Conservation (phyloP, 169 alveolate species). For the Eimeria maxima region DNA sequence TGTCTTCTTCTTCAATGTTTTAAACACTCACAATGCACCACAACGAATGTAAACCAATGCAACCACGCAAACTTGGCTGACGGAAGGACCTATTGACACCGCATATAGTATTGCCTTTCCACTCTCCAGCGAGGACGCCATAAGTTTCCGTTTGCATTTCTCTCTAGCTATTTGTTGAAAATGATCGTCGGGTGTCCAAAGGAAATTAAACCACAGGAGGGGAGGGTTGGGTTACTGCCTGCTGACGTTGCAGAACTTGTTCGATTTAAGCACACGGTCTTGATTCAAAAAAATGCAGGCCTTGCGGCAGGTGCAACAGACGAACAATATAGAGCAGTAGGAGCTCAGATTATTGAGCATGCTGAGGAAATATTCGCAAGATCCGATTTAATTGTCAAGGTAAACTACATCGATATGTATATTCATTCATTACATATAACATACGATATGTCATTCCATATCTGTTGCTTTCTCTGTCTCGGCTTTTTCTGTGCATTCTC, state of each 20-base stretch:
- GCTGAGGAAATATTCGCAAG: conserved; percentile 30
- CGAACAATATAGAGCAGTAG: conserved; percentile 39
- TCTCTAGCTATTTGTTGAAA: not conserved
- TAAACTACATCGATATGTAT: not conserved
- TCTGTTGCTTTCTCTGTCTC: no score
- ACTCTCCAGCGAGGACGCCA: no score
- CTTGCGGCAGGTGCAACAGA: conserved; percentile 52
- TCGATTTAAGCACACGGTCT: conserved; percentile 40
- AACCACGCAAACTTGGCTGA: no score
- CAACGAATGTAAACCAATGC: no score
- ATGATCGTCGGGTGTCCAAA: conserved; percentile 76
- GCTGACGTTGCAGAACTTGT: conserved; percentile 57
- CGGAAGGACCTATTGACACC: no score
- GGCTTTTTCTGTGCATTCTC: no score
- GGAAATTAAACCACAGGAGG: conserved; percentile 69
- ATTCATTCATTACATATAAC: no score
- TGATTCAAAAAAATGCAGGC: conserved; percentile 77
- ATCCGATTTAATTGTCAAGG: conserved; percentile 76
- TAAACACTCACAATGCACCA: no score
- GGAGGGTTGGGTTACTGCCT: conserved; percentile 80
- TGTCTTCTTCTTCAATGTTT: no score
- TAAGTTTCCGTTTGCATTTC: no score
- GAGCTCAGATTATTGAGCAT: conserved; percentile 42
- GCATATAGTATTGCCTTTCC: no score
- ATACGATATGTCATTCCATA: no score